Conservation (phyloP, 768 basidiomycete genomes). For the Sutorius australiensis region DNA sequence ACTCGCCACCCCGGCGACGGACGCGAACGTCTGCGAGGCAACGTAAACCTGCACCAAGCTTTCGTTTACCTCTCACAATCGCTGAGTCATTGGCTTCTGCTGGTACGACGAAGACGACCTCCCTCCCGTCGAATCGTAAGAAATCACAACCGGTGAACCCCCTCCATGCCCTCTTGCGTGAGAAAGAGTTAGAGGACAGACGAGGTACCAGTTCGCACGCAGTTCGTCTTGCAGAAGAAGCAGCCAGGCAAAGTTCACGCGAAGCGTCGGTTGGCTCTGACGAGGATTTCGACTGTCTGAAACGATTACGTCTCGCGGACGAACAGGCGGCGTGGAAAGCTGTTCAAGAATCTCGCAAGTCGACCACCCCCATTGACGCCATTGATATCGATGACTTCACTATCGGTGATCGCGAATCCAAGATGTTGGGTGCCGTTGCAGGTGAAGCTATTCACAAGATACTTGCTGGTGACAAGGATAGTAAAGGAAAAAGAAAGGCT, state of each 20-base stretch:
- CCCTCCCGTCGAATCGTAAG: constrained; percentile 13
- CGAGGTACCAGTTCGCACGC: constrained; percentile 39
- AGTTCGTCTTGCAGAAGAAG: constrained; percentile 44
- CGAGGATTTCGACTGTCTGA: constrained; percentile 21
- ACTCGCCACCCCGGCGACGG: constrained; percentile 5
- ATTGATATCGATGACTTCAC: constrained; percentile 28
- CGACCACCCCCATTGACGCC: constrained; percentile 11
- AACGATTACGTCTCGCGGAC: constrained; percentile 26
- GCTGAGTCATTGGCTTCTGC: constrained; percentile 4
- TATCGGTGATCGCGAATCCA: constrained; percentile 35
- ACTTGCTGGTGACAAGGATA: constrained; percentile 38
- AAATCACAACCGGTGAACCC: constrained; percentile 41
- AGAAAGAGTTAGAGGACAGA: constrained; percentile 38
- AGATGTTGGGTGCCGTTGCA: constrained; percentile 28
- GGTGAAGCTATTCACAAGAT: constrained; percentile 45
- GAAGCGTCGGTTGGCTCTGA: constrained; percentile 17
- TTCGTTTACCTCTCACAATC: constrained; percentile 11
- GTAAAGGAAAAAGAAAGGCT: constrained; percentile 27
- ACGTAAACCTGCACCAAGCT: constrained; percentile 13
- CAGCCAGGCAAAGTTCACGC: constrained; percentile 30
- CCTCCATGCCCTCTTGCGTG: constrained; percentile 50
- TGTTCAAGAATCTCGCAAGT: constrained; percentile 25
- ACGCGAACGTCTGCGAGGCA: constrained; percentile 19
- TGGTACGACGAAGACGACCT: not conserved
- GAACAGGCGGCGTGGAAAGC: constrained; percentile 41